Conservation (phyloP, 192 early-diverging fungal genomes). For the Entomortierella lignicola region DNA sequence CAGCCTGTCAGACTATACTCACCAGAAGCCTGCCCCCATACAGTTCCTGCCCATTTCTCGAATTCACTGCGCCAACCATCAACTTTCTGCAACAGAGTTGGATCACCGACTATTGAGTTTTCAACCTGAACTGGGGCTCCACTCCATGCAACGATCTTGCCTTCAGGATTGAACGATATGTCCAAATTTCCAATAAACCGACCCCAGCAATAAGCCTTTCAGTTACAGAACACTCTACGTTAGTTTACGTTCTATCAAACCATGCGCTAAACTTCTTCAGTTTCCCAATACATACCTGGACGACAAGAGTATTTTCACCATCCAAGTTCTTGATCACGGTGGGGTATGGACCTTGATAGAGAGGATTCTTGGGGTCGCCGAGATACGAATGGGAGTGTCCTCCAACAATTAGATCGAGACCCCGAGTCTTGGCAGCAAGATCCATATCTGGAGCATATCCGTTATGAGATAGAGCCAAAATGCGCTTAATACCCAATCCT, state of each 20-base stretch:
- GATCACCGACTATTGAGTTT: conserved; percentile 61
- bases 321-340: conserved; percentile 71
- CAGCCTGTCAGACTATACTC: conserved; percentile 57
- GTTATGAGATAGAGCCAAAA: conserved; percentile 80
- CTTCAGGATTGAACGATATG: conserved; percentile 65
- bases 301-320: conserved; percentile 73
- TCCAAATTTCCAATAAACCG: conserved; percentile 74
- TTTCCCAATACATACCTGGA: conserved; percentile 61
- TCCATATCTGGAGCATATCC: conserved; percentile 78
- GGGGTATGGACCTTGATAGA: conserved; percentile 75
- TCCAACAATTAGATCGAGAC: conserved; percentile 75
- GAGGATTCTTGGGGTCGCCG: conserved; percentile 57
- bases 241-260: no score
- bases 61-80: conserved; percentile 58
- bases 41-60: conserved; percentile 48
- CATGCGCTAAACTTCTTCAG: background rate
- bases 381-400: conserved; percentile 84
- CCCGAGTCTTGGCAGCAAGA: conserved; percentile 65
- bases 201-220: conserved; percentile 64
- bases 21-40: conserved; percentile 58
- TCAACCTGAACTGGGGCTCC: conserved; percentile 73
- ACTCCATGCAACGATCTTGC: conserved; percentile 60
- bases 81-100: conserved; percentile 52
- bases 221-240: no score
- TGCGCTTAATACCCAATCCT: conserved; percentile 68